Evolutionary conservation across 2,329 filamentous ascomycete species (phyloP), one percentile per base, ranked within the genome.

Genomic region (Fusarium decemcellulare): DNA sequence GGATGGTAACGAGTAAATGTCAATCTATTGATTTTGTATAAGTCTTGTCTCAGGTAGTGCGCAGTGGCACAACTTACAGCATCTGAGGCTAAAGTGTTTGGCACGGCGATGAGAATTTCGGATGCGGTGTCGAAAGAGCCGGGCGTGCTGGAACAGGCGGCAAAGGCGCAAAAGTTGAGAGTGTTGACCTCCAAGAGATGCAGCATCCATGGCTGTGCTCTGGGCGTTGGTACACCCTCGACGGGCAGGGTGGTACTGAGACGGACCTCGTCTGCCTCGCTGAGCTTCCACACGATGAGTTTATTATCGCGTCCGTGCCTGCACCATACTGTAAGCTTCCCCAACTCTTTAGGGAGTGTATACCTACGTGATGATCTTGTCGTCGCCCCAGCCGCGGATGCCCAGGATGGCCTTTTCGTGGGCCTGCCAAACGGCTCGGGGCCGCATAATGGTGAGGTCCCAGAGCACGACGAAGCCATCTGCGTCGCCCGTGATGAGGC

Each of bases 221-320:
- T 86, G 52, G 78, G 79, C 47, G 79, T 81, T 30, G 78, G 79
- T 2, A 77, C 82, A 48, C 82, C 81, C 65, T 97, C 93, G 34
- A 95, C 86, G 0, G 95, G 95, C 12, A 97, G 82, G 9, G 82
- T 83, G 36, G 86, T 91, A 73, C 91, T 92, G 68, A 97, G 83
- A 15, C 83, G 78, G 23, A 84, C 78, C 74, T 96, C 92, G 58
- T 92, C 88, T 9, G 83, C 78, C 36, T 77, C 74, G 12, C 84
- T 81, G 14, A 98, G 77, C 74, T 92, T 91, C 96, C 96, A 99
- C 16, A 97, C 91, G 23, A 92, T 86, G 50, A 98, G 86, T 75
- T 91, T 93, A 77, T 96, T 92, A 77, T 99, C 96, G 77, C 96
- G 89, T 14, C 95, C 95, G 81, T 98, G 95, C 37, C 95, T 98